These are phyloP conservation scores for Cyberlindnera euphorbiae DNA, from an alignment of 805 yeast genomes.

Conservation along the genomic window DNA sequence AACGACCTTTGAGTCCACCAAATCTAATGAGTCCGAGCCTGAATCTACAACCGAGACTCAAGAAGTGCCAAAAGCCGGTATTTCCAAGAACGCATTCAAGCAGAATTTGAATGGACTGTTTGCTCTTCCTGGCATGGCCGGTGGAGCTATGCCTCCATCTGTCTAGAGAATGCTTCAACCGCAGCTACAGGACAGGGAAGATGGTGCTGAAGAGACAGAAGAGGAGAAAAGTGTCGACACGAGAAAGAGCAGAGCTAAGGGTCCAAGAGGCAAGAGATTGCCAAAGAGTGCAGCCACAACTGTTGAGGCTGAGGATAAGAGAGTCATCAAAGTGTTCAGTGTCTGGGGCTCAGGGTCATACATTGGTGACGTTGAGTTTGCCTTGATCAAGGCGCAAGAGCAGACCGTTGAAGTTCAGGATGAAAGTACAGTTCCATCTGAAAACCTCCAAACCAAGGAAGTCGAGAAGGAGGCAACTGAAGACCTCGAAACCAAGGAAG, in stretches of 20 bases:
- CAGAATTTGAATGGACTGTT: conserved; percentile 57
- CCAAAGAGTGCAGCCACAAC: conserved; percentile 31
- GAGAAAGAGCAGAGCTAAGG: conserved; percentile 54
- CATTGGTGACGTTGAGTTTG: conserved; percentile 2
- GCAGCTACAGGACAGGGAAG: conserved; percentile 2
- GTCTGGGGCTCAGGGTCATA: conserved; percentile 18
- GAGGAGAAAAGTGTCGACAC: conserved; percentile 28
- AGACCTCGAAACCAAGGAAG: background rate
- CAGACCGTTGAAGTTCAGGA: too few relatives aligned
- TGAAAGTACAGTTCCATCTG: too few relatives aligned
- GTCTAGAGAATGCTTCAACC: conserved; percentile 9
- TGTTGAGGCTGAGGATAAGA: conserved; percentile 16
- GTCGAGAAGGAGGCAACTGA: background rate
- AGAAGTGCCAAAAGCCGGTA: background rate
- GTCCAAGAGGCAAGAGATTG: conserved; percentile 69
- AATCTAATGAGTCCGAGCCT: background rate
- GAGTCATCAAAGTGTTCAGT: conserved; percentile 18
- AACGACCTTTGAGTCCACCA: background rate
- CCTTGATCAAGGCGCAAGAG: conserved; percentile 5
- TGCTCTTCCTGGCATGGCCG: conserved; percentile 49
- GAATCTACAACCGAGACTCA: background rate
- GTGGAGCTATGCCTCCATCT: conserved; percentile 24
- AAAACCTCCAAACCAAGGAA: background rate
- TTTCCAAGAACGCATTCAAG: conserved; percentile 37
- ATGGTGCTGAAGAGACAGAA: conserved; percentile 3